Evolutionary conservation across 1,139 yeast species (phyloP).

Genomic region (Yamadazyma oceani): DNA sequence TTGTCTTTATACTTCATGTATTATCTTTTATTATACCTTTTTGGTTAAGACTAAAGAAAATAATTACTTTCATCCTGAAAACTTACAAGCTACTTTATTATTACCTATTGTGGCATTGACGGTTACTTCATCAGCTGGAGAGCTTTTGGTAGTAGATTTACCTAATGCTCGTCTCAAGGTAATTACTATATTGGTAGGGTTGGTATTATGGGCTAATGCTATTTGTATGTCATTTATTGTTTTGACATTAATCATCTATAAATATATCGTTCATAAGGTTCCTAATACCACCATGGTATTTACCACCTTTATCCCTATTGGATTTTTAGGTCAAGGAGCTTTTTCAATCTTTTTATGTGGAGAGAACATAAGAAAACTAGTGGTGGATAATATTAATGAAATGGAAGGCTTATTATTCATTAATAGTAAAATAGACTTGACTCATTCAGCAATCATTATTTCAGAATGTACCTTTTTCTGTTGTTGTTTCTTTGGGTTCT

Average conservation of each 20-base stretch:
- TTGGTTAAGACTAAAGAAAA: constrained; percentile 26
- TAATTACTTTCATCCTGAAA: constrained; percentile 23
- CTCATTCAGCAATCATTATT: constrained; percentile 9
- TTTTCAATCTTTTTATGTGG: constrained; percentile 65
- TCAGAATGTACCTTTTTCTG: constrained; percentile 20
- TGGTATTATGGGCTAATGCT: constrained; percentile 69
- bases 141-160: constrained; percentile 44
- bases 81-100: constrained; percentile 47
- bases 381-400: constrained; percentile 12
- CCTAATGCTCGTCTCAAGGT: constrained; percentile 43
- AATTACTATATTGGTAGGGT: constrained; percentile 53
- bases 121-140: constrained; percentile 71
- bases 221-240: constrained; percentile 58
- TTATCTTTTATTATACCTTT: constrained; percentile 46
- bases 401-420: background rate
- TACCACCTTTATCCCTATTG: constrained; percentile 31
- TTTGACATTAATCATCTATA: constrained; percentile 57
- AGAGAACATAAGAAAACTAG: constrained; percentile 25
- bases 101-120: constrained; percentile 77
- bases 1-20: constrained; percentile 59
- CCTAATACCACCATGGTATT: constrained; percentile 46
- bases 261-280: constrained; percentile 56
- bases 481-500: constrained; percentile 38
- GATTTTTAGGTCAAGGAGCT: constrained; percentile 74
- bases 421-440: background rate